Evolutionary conservation across 1,284 basidiomycete species (phyloP).

Genomic region (Sanghuangporus baumii): DNA sequence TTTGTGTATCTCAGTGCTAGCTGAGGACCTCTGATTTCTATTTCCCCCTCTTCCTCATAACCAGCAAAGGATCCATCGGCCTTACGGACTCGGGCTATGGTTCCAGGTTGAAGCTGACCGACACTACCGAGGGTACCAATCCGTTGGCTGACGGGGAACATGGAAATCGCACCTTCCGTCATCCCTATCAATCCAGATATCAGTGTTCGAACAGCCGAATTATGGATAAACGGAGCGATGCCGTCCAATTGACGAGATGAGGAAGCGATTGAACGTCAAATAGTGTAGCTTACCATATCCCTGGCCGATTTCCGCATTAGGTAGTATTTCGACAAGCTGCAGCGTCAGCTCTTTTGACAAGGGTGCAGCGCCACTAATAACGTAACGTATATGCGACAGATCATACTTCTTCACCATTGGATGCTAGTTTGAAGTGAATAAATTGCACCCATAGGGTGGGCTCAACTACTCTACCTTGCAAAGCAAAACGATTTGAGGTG

Average conservation of each 20-base stretch:
- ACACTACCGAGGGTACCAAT: slow-evolving; percentile 51
- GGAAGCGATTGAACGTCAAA: not conserved
- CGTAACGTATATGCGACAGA: slow-evolving; percentile 50
- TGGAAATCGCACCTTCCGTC: not conserved
- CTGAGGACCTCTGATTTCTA: slow-evolving; percentile 53
- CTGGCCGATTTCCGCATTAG: slow-evolving; percentile 57
- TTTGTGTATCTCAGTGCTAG: slow-evolving; percentile 50
- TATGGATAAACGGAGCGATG: not conserved
- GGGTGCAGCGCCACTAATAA: slow-evolving; percentile 71
- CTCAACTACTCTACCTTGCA: slow-evolving; percentile 45
- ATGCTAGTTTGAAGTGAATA: slow-evolving; percentile 38
- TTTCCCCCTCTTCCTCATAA: slow-evolving; percentile 63
- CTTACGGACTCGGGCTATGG: slow-evolving; percentile 50
- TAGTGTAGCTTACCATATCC: slow-evolving; percentile 45
- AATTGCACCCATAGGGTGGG: slow-evolving; percentile 1
- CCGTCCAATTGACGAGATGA: not conserved
- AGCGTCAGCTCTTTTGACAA: slow-evolving; percentile 61
- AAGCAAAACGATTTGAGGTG: slow-evolving; percentile 53
- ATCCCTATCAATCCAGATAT: not conserved
- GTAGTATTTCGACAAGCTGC: slow-evolving; percentile 49
- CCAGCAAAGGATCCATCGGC: slow-evolving; percentile 52
- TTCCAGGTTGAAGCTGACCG: slow-evolving; percentile 51
- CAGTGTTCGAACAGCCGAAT: not conserved
- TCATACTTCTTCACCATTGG: slow-evolving; percentile 63
- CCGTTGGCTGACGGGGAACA: slow-evolving; percentile 30